Conservation (phyloP, 2,329 filamentous ascomycete species). For the Stagonosporopsis chrysanthemi region DNA sequence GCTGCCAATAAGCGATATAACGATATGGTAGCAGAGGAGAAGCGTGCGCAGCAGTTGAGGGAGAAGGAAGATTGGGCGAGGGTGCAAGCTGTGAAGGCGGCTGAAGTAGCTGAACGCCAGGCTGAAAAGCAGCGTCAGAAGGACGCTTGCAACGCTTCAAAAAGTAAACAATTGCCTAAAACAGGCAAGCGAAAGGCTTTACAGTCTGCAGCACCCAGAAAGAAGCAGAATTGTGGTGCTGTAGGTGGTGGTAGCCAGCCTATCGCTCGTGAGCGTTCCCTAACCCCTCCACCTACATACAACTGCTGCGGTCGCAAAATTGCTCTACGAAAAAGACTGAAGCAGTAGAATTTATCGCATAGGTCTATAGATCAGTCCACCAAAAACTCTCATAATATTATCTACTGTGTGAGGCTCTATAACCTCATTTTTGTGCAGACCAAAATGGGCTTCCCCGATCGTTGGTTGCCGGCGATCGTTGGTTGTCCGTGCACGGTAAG, state of each 20-base stretch:
- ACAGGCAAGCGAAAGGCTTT: neutral
- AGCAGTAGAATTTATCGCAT: neutral
- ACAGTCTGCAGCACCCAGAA: too few relatives aligned
- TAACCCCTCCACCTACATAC: neutral
- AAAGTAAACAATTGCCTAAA: constrained; percentile 4
- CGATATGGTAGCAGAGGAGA: neutral
- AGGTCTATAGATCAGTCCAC: too few relatives aligned
- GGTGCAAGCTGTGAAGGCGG: neutral
- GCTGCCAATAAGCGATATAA: neutral
- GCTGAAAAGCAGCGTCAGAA: too few relatives aligned
- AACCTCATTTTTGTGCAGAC: too few relatives aligned
- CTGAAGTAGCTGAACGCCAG: too few relatives aligned
- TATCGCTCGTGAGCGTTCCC: neutral
- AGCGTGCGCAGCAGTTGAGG: neutral
- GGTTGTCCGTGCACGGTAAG: neutral
- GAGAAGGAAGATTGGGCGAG: neutral
- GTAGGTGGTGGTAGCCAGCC: neutral
- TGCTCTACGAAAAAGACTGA: neutral
- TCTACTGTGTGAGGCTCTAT: too few relatives aligned
- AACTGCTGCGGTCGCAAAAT: neutral
- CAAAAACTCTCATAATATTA: too few relatives aligned
- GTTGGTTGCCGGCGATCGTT: neutral
- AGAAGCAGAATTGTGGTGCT: neutral
- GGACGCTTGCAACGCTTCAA: too few relatives aligned
- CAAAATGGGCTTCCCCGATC: neutral